A percentile compares a stretch with the other conserved stretches of the same genome.
Conservation (phyloP, 2,329 filamentous ascomycete genomes). For the Dactylellina parvicollis region DNA sequence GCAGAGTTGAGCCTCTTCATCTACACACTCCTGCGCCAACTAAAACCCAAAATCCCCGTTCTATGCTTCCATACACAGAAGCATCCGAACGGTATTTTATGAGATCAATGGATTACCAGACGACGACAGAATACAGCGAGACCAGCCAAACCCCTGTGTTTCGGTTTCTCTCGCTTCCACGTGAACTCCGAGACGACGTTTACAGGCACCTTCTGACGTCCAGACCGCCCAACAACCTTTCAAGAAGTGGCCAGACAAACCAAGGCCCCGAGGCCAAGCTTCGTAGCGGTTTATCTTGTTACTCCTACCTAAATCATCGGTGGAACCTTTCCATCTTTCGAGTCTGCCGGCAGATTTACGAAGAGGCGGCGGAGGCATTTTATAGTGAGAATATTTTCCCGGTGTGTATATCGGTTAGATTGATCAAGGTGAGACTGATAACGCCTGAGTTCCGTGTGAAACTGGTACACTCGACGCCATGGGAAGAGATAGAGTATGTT, state of each 20-base stretch:
- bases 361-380: conserved; percentile 7
- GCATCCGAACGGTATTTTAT: too few species aligned
- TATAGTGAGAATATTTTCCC: conserved; percentile 12
- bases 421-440: neutral
- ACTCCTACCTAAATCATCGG: neutral
- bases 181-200: conserved; percentile 34
- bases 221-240: neutral
- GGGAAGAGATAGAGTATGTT: conserved; percentile 14
- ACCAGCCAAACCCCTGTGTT: too few species aligned
- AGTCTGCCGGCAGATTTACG: conserved; percentile 7
- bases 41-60: too few species aligned
- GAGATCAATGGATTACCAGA: too few species aligned
- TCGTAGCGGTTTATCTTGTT: too few species aligned
- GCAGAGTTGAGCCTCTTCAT: too few species aligned
- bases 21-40: too few species aligned
- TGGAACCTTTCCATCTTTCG: conserved; percentile 11
- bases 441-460: neutral
- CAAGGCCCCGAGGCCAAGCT: neutral
- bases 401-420: neutral
- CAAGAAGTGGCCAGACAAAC: neutral
- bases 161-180: conserved; percentile 24
- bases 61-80: too few species aligned
- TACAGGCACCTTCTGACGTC: conserved; percentile 13
- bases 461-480: conserved; percentile 10
- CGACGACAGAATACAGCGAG: too few species aligned